A percentile compares a stretch with the other conserved stretches of the same genome.
phyloP scores from a whole-genome alignment of 2,329 filamentous ascomycete species.

The Ramularia collo-cygni region DNA sequence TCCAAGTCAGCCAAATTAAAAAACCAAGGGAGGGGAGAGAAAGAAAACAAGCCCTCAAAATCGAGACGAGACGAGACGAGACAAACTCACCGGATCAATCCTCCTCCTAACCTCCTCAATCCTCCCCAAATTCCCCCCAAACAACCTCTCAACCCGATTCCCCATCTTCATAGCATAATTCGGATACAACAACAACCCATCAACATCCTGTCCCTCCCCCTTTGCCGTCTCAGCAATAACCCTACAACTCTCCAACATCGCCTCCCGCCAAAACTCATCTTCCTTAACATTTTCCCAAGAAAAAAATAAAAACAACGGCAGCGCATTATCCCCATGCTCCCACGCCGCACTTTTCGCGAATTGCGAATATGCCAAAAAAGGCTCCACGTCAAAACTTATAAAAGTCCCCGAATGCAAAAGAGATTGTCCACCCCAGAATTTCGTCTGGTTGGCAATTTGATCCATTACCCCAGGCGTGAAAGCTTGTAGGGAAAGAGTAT shows the following conservation, averaged over 20 bases:
- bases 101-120: neutral
- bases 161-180: constrained; percentile 1
- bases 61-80: too few species aligned
- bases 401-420: neutral
- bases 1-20: neutral
- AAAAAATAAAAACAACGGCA: neutral
- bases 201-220: neutral
- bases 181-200: constrained; percentile 1
- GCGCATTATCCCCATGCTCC: neutral
- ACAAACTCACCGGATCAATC: constrained; percentile 1
- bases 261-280: constrained; percentile 1
- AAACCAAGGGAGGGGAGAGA: neutral
- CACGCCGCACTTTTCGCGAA: constrained; percentile 1
- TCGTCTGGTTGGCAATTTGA: constrained; percentile 1
- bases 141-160: neutral
- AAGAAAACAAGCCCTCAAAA: neutral
- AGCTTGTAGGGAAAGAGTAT: neutral
- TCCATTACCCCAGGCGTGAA: neutral
- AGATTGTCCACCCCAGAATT: neutral
- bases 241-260: neutral
- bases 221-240: constrained; percentile 1
- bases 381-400: neutral
- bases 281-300: neutral
- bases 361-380: neutral
- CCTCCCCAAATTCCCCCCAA: neutral